phyloP scores from a whole-genome alignment of 495 filamentous ascomycete species.

The Penicillium simplicissimum region DNA sequence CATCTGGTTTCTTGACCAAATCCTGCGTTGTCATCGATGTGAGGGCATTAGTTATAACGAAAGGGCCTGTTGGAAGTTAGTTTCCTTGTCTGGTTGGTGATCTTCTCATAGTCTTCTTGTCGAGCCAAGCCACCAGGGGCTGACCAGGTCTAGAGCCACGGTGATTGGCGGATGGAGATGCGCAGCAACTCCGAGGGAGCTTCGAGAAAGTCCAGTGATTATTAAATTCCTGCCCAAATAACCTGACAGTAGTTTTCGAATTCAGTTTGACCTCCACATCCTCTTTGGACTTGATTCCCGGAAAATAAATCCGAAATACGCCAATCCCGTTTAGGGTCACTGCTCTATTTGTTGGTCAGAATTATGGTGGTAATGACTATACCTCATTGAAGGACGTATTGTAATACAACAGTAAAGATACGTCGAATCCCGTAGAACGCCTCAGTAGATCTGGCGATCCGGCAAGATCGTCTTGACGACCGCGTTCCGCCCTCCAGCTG shows the following conservation, averaged over 20 bases:
- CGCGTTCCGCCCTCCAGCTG: too few relatives aligned
- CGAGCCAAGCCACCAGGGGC: slow-evolving; percentile 1
- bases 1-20: neutral
- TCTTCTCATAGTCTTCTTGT: neutral
- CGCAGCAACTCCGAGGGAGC: slow-evolving; percentile 6
- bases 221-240: slow-evolving; percentile 9
- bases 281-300: slow-evolving; percentile 2
- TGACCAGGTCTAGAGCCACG: neutral
- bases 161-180: slow-evolving; percentile 19
- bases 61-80: neutral
- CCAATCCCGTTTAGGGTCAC: neutral
- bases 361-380: neutral
- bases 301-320: slow-evolving; percentile 5
- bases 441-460: neutral
- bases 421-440: slow-evolving; percentile 7
- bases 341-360: neutral
- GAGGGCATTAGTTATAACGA: neutral
- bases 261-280: slow-evolving; percentile 10
- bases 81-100: neutral
- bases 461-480: too few relatives aligned
- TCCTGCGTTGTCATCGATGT: neutral
- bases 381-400: neutral
- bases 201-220: slow-evolving; percentile 26
- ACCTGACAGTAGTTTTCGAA: slow-evolving; percentile 15
- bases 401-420: neutral